Percentiles rank a stretch among this genome's conserved stretches.
phyloP scores from a whole-genome alignment of 208 protist species.

The Leishmania gerbilli region DNA sequence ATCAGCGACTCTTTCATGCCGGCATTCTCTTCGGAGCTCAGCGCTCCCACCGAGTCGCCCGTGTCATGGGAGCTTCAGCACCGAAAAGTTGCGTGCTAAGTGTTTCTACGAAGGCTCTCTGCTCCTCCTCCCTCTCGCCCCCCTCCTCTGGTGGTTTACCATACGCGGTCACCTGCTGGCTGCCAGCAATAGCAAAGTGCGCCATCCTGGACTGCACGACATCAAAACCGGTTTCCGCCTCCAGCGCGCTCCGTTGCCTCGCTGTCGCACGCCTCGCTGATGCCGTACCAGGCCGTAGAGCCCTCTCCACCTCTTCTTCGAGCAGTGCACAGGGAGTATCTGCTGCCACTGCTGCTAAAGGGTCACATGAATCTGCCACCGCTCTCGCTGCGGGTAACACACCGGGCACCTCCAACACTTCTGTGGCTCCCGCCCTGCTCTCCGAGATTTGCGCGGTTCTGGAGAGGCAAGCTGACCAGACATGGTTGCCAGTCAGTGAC shows the following conservation, averaged over 20 bases:
- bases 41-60: background rate
- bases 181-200: background rate
- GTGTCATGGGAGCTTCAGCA: background rate
- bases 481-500: slow-evolving; percentile 63
- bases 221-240: background rate
- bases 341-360: background rate
- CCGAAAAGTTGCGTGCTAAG: background rate
- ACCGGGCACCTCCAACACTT: background rate
- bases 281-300: background rate
- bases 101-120: background rate
- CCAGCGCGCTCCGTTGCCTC: background rate
- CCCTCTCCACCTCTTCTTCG: slow-evolving; percentile 5
- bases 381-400: background rate
- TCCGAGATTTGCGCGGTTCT: slow-evolving; percentile 22
- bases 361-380: background rate
- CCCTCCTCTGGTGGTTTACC: background rate
- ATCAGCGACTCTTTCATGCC: background rate
- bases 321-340: background rate
- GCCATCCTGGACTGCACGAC: background rate
- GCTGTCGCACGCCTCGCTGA: background rate
- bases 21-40: background rate
- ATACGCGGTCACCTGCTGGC: background rate
- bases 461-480: slow-evolving; percentile 5
- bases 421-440: slow-evolving; percentile 25
- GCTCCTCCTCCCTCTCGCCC: background rate